These are phyloP conservation scores for Spraguea lophii DNA, from an alignment of 371 early-diverging fungal species.

Conservation along the genomic window DNA sequence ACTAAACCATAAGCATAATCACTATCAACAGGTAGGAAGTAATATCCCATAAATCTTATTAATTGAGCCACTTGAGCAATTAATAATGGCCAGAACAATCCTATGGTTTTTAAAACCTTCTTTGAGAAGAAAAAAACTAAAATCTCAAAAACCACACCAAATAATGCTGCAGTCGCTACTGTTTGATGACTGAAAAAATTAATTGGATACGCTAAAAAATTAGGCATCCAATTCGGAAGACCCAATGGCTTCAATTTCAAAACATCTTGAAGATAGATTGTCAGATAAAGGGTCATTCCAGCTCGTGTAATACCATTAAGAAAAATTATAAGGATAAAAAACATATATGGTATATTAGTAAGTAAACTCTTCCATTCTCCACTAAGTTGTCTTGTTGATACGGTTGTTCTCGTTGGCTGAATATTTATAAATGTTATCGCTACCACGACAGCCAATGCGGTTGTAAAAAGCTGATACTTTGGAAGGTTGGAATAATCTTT, in stretches of 20 bases:
- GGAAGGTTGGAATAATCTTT: constrained; percentile 27
- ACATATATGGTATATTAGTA: constrained; percentile 23
- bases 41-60: constrained; percentile 40
- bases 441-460: constrained; percentile 5
- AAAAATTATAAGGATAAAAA: constrained; percentile 47
- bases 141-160: constrained; percentile 45
- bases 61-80: constrained; percentile 41
- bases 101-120: constrained; percentile 20
- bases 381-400: not conserved
- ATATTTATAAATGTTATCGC: constrained; percentile 11
- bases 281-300: constrained; percentile 42
- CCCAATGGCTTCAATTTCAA: constrained; percentile 29
- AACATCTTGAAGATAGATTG: constrained; percentile 32
- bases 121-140: constrained; percentile 35
- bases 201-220: constrained; percentile 9
- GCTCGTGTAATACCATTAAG: constrained; percentile 46
- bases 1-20: constrained; percentile 23
- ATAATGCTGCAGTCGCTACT: constrained; percentile 34
- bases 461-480: constrained; percentile 20
- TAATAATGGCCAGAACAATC: constrained; percentile 45
- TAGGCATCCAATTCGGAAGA: constrained; percentile 23
- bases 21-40: constrained; percentile 6
- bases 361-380: not conserved
- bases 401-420: not conserved
- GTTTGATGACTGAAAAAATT: constrained; percentile 34